These are phyloP conservation scores for Agaricus blazei DNA, from an alignment of 768 basidiomycete species.

Conservation along the genomic window DNA sequence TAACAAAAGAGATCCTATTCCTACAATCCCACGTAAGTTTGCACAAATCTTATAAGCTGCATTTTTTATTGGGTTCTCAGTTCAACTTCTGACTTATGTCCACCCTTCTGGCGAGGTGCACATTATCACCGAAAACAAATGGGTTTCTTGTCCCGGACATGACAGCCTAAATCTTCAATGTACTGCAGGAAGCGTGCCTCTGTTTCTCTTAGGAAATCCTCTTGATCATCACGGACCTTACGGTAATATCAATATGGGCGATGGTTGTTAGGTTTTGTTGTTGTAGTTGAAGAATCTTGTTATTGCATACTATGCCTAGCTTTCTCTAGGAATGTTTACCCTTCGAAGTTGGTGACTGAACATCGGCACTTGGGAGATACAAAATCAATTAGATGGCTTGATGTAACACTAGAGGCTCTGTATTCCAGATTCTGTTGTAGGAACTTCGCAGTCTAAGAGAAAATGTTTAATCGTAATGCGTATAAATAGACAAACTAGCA, in stretches of 20 bases:
- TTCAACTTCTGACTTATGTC: constrained; percentile 34
- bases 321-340: no score
- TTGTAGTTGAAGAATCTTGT: neutral
- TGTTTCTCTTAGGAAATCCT: constrained; percentile 33
- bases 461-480: no score
- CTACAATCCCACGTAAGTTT: constrained; percentile 32
- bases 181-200: constrained; percentile 36
- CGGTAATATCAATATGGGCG: constrained; percentile 10
- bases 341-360: no score
- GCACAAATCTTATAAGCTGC: neutral
- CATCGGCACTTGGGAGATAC: no score
- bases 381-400: no score
- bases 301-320: no score
- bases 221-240: constrained; percentile 36
- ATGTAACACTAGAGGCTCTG: no score
- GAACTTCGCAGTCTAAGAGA: no score
- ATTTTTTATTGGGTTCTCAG: constrained; percentile 11
- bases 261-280: neutral
- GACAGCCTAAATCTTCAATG: constrained; percentile 49
- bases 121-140: constrained; percentile 41
- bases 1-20: constrained; percentile 43
- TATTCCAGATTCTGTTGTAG: no score
- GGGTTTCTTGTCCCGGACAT: constrained; percentile 53
- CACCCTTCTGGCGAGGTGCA: constrained; percentile 48
- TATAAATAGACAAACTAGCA: no score